Percentiles rank a stretch among this genome's conserved stretches.
Evolutionary conservation across 2,329 filamentous ascomycete genomes (phyloP).

Genomic region (Aureobasidium melanogenum): DNA sequence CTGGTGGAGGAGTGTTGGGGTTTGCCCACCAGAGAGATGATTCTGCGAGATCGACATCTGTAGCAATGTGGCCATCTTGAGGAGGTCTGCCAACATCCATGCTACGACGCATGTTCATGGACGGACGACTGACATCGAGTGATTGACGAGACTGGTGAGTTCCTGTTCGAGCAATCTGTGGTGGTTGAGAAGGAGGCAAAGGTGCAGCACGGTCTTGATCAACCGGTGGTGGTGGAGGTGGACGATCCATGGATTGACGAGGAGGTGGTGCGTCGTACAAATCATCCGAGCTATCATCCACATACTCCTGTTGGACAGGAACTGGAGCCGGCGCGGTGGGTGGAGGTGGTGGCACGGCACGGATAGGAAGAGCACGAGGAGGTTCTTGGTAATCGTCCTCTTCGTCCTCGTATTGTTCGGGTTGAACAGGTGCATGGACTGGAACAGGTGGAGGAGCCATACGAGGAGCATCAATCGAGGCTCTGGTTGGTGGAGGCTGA

Average conservation of each 20-base stretch:
- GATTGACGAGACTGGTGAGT: slow-evolving; percentile 26
- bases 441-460: slow-evolving; percentile 58
- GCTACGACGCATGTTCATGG: slow-evolving; percentile 49
- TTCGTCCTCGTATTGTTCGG: slow-evolving; percentile 11
- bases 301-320: slow-evolving; percentile 26
- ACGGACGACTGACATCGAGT: slow-evolving; percentile 50
- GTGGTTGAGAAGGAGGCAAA: slow-evolving; percentile 28
- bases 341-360: slow-evolving; percentile 21
- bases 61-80: slow-evolving; percentile 71
- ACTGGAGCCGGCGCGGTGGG: slow-evolving; percentile 26
- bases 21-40: slow-evolving; percentile 82
- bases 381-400: slow-evolving; percentile 10
- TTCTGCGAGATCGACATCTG: slow-evolving; percentile 70
- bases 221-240: slow-evolving; percentile 21
- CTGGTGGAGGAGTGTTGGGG: slow-evolving; percentile 67
- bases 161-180: slow-evolving; percentile 25
- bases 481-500: slow-evolving; percentile 42
- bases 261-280: slow-evolving; percentile 37
- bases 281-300: slow-evolving; percentile 34
- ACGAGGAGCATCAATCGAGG: slow-evolving; percentile 63
- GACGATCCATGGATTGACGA: slow-evolving; percentile 25
- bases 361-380: slow-evolving; percentile 11
- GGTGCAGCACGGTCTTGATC: slow-evolving; percentile 23
- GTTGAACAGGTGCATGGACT: slow-evolving; percentile 14
- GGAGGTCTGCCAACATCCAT: slow-evolving; percentile 68